Conservation (phyloP, 805 yeast genomes). For the Candida silvatica region DNA sequence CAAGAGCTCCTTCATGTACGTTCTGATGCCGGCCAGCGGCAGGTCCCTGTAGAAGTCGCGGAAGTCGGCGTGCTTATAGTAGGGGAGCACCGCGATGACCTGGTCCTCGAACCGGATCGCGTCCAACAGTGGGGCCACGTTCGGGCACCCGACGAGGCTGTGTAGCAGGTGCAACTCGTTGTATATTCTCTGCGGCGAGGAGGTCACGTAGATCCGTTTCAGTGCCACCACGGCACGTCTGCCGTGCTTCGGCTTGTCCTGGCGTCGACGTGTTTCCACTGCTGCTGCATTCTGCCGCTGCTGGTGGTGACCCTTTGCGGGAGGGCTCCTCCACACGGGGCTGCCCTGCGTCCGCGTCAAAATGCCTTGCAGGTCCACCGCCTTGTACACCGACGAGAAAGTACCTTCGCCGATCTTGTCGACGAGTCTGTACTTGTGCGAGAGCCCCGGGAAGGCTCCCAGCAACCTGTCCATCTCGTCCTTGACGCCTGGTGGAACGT, state of each 20-base stretch:
- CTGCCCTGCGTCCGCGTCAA: slow-evolving; percentile 16
- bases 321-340: slow-evolving; percentile 22
- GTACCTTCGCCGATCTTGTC: slow-evolving; percentile 75
- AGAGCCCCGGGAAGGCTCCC: slow-evolving; percentile 23
- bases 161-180: slow-evolving; percentile 80
- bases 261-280: no score
- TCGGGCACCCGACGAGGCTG: slow-evolving; percentile 54
- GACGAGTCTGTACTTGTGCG: slow-evolving; percentile 28
- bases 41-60: slow-evolving; percentile 77
- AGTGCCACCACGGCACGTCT: slow-evolving; percentile 60
- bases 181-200: slow-evolving; percentile 85
- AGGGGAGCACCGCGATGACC: slow-evolving; percentile 87
- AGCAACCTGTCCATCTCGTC: slow-evolving; percentile 26
- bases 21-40: slow-evolving; percentile 70
- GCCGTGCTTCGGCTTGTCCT: slow-evolving; percentile 7
- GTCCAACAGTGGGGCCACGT: slow-evolving; percentile 85
- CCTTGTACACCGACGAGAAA: slow-evolving; percentile 66
- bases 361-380: slow-evolving; percentile 27
- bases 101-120: slow-evolving; percentile 86
- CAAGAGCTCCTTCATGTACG: slow-evolving; percentile 72
- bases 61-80: slow-evolving; percentile 84
- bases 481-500: slow-evolving; percentile 15
- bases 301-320: slow-evolving; percentile 10
- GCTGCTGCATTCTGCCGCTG: no score
- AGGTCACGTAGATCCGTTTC: slow-evolving; percentile 89